Conservation (phyloP, 139 green algal species). For the Eudorina sp. region DNA sequence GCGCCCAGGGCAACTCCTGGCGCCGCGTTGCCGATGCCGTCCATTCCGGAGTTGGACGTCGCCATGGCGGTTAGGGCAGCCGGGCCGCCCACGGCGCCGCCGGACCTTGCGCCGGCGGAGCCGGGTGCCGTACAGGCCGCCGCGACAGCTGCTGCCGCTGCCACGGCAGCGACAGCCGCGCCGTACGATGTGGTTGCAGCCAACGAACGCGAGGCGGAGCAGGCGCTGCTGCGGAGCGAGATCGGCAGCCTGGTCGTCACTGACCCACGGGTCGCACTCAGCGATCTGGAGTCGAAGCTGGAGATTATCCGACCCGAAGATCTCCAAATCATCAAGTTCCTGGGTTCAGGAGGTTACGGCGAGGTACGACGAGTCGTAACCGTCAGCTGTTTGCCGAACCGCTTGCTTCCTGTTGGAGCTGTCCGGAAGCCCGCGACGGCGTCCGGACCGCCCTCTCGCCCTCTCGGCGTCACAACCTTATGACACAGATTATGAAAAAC, state of each 20-base stretch:
- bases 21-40: not conserved
- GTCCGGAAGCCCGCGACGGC: no score
- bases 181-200: conserved; percentile 6
- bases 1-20: not conserved
- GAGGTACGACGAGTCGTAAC: conserved; percentile 59
- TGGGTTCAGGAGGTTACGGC: conserved; percentile 80
- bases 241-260: conserved; percentile 9
- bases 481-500: no score
- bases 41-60: not conserved
- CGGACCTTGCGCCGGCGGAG: not conserved
- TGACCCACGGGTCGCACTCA: conserved; percentile 49
- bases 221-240: conserved; percentile 49
- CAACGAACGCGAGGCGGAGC: conserved; percentile 55
- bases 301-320: conserved; percentile 78
- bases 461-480: no score
- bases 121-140: conserved; percentile 2
- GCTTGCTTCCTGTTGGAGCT: no score
- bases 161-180: not conserved
- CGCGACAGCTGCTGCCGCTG: not conserved
- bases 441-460: no score
- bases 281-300: conserved; percentile 70
- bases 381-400: no score
- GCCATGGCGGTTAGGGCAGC: not conserved
- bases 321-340: conserved; percentile 75
- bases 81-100: not conserved